phyloP scores from a whole-genome alignment of 352 stramenopile genomes.

The Phytophthora pisi region DNA sequence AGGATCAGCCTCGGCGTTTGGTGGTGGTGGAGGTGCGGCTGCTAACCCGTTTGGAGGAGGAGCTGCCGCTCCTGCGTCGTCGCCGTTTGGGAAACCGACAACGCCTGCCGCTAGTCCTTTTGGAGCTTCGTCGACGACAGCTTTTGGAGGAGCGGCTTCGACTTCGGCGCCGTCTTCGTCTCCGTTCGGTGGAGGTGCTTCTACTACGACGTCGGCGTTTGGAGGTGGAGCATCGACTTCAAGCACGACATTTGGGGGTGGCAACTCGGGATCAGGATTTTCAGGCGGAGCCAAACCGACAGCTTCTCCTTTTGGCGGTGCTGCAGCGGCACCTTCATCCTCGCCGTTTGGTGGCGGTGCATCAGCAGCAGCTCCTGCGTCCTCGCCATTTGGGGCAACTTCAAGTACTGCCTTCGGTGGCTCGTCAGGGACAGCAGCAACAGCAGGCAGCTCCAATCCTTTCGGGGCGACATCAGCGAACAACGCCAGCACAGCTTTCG shows the following conservation, averaged over 20 bases:
- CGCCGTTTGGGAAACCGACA: slow-evolving; percentile 33
- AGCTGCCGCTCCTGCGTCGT: slow-evolving; percentile 25
- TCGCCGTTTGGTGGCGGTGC: slow-evolving; percentile 28
- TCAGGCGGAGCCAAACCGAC: slow-evolving; percentile 11
- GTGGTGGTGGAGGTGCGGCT: slow-evolving; percentile 15
- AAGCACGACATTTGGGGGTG: slow-evolving; percentile 20
- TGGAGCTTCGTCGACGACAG: slow-evolving; percentile 24
- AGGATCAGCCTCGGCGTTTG: slow-evolving; percentile 25
- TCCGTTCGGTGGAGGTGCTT: slow-evolving; percentile 27
- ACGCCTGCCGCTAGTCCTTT: slow-evolving; percentile 43
- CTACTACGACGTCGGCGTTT: slow-evolving; percentile 28
- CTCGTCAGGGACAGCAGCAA: slow-evolving; percentile 13
- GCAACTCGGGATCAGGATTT: slow-evolving; percentile 12
- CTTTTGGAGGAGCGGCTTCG: slow-evolving; percentile 34
- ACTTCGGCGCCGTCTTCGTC: slow-evolving; percentile 21
- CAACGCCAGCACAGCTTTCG: slow-evolving; percentile 22
- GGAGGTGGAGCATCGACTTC: slow-evolving; percentile 15
- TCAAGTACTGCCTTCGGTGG: slow-evolving; percentile 28
- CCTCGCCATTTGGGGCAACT: slow-evolving; percentile 34
- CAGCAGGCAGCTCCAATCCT: slow-evolving; percentile 22
- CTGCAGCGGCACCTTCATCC: slow-evolving; percentile 7
- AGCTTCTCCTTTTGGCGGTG: slow-evolving; percentile 30
- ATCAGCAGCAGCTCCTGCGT: background rate
- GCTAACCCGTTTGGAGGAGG: slow-evolving; percentile 34
- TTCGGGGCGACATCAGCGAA: slow-evolving; percentile 18